phyloP scores from a whole-genome alignment of 1,139 yeast species.

The Kurtzmaniella quercitrusa region DNA sequence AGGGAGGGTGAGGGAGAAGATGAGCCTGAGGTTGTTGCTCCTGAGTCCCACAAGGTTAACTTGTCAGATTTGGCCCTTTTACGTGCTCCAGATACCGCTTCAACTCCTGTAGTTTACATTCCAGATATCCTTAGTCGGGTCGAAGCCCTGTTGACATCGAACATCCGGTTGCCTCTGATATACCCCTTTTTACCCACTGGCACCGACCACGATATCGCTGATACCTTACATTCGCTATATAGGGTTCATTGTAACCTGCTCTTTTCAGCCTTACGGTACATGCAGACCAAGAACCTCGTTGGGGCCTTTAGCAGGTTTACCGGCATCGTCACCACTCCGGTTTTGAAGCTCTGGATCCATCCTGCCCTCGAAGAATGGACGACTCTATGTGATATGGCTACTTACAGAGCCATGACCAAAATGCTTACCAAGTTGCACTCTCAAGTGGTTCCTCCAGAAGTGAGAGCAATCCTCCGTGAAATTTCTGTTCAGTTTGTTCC shows the following conservation, averaged over 20 bases:
- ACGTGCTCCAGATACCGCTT: slow-evolving; percentile 9
- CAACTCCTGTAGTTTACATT: slow-evolving; percentile 25
- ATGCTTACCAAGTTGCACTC: slow-evolving; percentile 65
- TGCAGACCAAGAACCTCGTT: slow-evolving; percentile 62
- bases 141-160: slow-evolving; percentile 18
- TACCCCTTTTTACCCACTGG: slow-evolving; percentile 46
- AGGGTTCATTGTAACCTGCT: slow-evolving; percentile 58
- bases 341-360: slow-evolving; percentile 52
- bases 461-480: slow-evolving; percentile 45
- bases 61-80: background rate
- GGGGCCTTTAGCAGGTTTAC: slow-evolving; percentile 51
- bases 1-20: background rate
- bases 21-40: background rate
- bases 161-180: slow-evolving; percentile 49
- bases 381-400: slow-evolving; percentile 55
- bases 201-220: slow-evolving; percentile 56
- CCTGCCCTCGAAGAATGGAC: slow-evolving; percentile 60
- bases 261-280: slow-evolving; percentile 61
- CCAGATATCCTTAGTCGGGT: slow-evolving; percentile 34
- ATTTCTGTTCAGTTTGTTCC: slow-evolving; percentile 41
- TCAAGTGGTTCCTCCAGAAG: slow-evolving; percentile 56
- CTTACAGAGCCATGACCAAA: slow-evolving; percentile 58
- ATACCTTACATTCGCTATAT: slow-evolving; percentile 57
- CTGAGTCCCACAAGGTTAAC: background rate
- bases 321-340: slow-evolving; percentile 61